Percentiles rank a stretch among this genome's conserved stretches.
phyloP scores from a whole-genome alignment of 352 stramenopile genomes.

The Pelagophyceae sp. region DNA sequence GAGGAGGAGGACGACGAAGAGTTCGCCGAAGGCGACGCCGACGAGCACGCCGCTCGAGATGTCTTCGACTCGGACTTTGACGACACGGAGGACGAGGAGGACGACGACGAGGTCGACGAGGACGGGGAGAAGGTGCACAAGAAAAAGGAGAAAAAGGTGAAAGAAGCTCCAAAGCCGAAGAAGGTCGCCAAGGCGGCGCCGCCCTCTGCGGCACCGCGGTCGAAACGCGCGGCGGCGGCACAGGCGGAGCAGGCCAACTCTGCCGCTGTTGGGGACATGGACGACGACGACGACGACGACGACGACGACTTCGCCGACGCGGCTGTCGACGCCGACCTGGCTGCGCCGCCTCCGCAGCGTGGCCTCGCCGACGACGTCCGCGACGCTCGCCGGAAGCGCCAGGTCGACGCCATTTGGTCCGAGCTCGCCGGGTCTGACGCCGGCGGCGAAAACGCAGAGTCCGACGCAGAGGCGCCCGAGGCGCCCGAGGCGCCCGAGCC shows the following conservation, averaged over 20 bases:
- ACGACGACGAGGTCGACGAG: background rate
- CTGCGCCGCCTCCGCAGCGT: no score
- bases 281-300: background rate
- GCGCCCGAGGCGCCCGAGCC: no score
- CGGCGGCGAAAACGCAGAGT: background rate
- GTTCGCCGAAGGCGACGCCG: background rate
- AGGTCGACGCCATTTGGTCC: background rate
- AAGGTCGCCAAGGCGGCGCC: background rate
- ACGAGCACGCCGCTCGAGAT: background rate
- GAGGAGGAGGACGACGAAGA: slow-evolving; percentile 9
- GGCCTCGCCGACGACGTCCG: background rate
- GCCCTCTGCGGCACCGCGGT: background rate
- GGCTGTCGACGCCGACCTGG: background rate
- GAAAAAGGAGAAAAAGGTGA: no score
- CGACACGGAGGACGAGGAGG: slow-evolving; percentile 12
- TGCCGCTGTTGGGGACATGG: background rate
- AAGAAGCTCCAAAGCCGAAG: no score
- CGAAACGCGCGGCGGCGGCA: background rate
- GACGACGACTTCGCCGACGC: background rate
- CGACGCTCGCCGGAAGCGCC: background rate
- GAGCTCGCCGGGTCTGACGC: background rate
- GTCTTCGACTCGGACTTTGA: slow-evolving; percentile 14
- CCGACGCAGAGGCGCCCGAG: background rate
- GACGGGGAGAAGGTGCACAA: background rate
- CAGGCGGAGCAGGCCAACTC: background rate